phyloP scores from a whole-genome alignment of 371 early-diverging fungal species.

The Mucor sp. region DNA sequence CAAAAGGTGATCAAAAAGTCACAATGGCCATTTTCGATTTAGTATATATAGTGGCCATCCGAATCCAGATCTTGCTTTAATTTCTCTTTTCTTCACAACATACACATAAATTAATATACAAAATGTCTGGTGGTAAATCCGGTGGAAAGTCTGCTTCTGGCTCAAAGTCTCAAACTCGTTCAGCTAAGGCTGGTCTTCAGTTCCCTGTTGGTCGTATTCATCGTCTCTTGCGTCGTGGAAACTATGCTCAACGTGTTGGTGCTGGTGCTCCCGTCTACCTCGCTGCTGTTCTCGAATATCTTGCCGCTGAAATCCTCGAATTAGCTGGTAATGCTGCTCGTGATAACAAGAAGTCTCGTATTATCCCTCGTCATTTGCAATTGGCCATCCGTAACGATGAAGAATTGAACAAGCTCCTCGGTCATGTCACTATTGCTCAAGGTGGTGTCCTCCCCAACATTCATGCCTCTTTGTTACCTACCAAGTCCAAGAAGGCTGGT shows the following conservation, averaged over 20 bases:
- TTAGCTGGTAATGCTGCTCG: constrained; percentile 96
- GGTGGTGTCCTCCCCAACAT: constrained; percentile 91
- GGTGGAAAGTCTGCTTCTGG: constrained; percentile 57
- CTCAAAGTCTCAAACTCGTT: constrained; percentile 67
- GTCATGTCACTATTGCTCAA: constrained; percentile 86
- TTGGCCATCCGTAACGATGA: constrained; percentile 96
- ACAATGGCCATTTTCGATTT: neutral
- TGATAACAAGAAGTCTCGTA: constrained; percentile 96
- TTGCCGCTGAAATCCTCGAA: constrained; percentile 96
- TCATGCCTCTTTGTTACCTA: constrained; percentile 71
- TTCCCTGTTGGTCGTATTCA: constrained; percentile 98
- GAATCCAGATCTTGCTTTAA: neutral
- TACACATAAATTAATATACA: constrained; percentile 11
- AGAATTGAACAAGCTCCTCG: constrained; percentile 94
- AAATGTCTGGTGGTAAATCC: constrained; percentile 56
- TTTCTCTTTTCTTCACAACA: constrained; percentile 13
- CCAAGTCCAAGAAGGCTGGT: constrained; percentile 75
- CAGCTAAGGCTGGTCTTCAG: constrained; percentile 86
- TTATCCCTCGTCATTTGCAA: constrained; percentile 90
- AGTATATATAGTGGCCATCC: constrained; percentile 5
- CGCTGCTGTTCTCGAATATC: constrained; percentile 95
- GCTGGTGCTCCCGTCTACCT: constrained; percentile 95
- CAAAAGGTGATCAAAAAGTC: neutral
- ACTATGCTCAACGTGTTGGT: constrained; percentile 95
- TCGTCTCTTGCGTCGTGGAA: constrained; percentile 93